Conservation (phyloP, 1,139 yeast species). For the Debaryomyces udenii region DNA sequence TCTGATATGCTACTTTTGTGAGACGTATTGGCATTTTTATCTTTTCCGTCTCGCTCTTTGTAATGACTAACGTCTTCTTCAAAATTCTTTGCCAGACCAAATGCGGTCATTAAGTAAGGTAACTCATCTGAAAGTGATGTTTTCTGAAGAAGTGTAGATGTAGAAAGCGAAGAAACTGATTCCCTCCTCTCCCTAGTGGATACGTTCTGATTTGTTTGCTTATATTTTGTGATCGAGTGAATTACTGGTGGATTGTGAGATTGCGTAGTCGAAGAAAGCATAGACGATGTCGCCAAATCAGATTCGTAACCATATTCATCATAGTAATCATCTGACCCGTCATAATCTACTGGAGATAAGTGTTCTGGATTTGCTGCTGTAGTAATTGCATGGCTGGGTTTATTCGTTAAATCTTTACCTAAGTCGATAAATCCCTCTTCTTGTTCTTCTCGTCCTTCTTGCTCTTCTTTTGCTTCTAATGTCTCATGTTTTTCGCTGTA, state of each 20-base stretch:
- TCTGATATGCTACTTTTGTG: conserved; percentile 5
- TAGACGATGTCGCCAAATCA: conserved; percentile 32
- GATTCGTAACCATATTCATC: conserved; percentile 26
- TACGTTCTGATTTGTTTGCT: conserved; percentile 12
- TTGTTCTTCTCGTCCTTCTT: conserved; percentile 11
- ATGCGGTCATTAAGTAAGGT: conserved; percentile 61
- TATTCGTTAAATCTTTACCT: conserved; percentile 8
- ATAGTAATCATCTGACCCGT: conserved; percentile 11
- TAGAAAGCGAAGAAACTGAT: conserved; percentile 32
- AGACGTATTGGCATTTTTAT: conserved; percentile 11
- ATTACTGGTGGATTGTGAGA: conserved; percentile 39
- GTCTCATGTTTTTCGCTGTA: background rate
- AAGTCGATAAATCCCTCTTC: conserved; percentile 13
- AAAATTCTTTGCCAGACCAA: conserved; percentile 53
- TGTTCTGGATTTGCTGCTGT: conserved; percentile 1
- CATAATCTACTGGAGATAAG: conserved; percentile 6
- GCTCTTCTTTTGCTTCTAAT: conserved; percentile 8
- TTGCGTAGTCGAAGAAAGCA: conserved; percentile 30
- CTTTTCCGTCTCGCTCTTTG: conserved; percentile 26
- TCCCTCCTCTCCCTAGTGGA: conserved; percentile 24
- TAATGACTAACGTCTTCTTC: conserved; percentile 52
- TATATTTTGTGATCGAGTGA: conserved; percentile 44
- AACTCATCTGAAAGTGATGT: conserved; percentile 57
- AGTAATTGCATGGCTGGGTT: conserved; percentile 1
- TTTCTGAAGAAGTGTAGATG: conserved; percentile 38